These are phyloP conservation scores for Erysimum cheiranthoides DNA, from an alignment of 345 rosid species.

Conservation along the genomic window DNA sequence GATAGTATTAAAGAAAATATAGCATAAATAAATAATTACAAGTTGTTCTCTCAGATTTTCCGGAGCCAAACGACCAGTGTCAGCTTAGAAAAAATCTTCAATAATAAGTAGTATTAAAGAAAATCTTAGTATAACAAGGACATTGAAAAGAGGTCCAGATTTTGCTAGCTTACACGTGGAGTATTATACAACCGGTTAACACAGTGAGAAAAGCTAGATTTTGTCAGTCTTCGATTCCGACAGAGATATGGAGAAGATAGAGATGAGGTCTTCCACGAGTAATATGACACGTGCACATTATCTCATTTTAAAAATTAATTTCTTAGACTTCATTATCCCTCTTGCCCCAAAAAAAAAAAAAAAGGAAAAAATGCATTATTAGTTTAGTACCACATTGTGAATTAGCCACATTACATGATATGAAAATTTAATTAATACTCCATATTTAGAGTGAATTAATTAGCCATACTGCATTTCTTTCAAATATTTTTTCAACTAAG, in stretches of 20 bases:
- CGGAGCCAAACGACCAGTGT: slow-evolving; percentile 8
- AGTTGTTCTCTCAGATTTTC: slow-evolving; percentile 24
- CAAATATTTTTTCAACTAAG: background rate
- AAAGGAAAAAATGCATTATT: background rate
- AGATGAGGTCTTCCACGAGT: slow-evolving; percentile 7
- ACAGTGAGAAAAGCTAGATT: slow-evolving; percentile 25
- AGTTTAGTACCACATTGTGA: background rate
- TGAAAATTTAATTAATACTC: background rate
- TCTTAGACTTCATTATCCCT: background rate
- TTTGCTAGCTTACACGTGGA: slow-evolving; percentile 31
- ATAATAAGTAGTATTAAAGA: background rate
- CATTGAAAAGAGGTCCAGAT: background rate
- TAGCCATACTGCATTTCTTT: background rate
- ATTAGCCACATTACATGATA: background rate
- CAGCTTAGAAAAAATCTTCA: background rate
- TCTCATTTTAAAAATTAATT: background rate
- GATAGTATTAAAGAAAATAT: too few relatives aligned
- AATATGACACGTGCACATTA: slow-evolving; percentile 26
- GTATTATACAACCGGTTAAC: background rate
- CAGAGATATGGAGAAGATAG: background rate
- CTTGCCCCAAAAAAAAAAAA: background rate
- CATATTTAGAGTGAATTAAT: background rate
- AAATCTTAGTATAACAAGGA: slow-evolving; percentile 5
- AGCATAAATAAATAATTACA: background rate
- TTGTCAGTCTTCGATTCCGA: slow-evolving; percentile 34